phyloP scores from a whole-genome alignment of 2,329 filamentous ascomycete genomes.

The Trichothecium sympodiale region DNA sequence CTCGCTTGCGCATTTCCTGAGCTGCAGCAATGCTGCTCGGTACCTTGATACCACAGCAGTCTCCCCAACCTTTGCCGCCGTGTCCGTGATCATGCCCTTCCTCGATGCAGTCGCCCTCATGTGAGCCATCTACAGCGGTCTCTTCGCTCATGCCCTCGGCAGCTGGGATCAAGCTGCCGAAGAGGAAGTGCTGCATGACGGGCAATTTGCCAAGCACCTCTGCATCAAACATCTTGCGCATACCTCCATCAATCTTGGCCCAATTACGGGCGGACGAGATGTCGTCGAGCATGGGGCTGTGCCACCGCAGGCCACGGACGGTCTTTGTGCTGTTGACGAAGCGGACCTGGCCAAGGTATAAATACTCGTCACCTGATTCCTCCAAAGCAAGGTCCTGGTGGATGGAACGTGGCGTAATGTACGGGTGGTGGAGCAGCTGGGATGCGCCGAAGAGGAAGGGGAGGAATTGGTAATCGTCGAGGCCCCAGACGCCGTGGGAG shows the following conservation, averaged over 20 bases:
- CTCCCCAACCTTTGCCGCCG: constrained; percentile 68
- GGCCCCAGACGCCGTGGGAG: constrained; percentile 93
- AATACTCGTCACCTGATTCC: constrained; percentile 70
- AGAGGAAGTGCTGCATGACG: constrained; percentile 98
- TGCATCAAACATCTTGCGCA: constrained; percentile 92
- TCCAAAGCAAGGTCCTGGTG: constrained; percentile 83
- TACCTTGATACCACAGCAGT: constrained; percentile 97
- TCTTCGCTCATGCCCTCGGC: constrained; percentile 69
- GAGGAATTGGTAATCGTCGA: constrained; percentile 95
- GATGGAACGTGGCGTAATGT: constrained; percentile 67
- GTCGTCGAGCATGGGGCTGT: constrained; percentile 96
- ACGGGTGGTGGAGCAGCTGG: constrained; percentile 77
- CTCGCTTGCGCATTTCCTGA: constrained; percentile 73
- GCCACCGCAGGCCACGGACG: constrained; percentile 88
- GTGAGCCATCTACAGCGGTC: constrained; percentile 32
- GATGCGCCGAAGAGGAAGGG: constrained; percentile 92
- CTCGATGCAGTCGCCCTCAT: constrained; percentile 40
- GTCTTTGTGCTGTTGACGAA: constrained; percentile 97
- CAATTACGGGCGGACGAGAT: constrained; percentile 85
- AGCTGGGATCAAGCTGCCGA: constrained; percentile 75
- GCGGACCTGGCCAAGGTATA: constrained; percentile 85
- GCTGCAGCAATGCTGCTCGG: constrained; percentile 88
- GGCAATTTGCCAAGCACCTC: constrained; percentile 90
- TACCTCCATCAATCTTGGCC: constrained; percentile 86
- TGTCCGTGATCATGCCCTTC: constrained; percentile 52